Conservation (phyloP, 768 basidiomycete species). For the Boletus subparvulus region DNA sequence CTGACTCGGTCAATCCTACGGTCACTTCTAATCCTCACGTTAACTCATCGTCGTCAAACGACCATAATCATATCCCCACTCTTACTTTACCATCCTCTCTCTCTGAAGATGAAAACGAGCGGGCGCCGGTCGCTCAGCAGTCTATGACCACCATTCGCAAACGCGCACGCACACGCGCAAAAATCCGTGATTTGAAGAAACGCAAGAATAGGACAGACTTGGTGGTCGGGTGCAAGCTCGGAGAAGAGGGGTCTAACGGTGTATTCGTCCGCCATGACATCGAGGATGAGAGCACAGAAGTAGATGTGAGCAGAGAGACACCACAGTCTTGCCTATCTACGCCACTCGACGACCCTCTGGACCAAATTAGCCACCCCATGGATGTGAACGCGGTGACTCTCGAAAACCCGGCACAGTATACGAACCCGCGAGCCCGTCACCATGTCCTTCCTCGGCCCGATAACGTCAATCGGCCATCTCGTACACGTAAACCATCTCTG, state of each 20-base stretch:
- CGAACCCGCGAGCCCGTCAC: not conserved
- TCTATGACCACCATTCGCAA: constrained; percentile 21
- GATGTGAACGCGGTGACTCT: constrained; percentile 3
- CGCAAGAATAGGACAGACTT: constrained; percentile 41
- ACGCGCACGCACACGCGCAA: constrained; percentile 47
- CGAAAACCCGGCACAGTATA: not conserved
- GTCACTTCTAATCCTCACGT: constrained; percentile 26
- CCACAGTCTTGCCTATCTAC: constrained; percentile 24
- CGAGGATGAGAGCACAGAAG: constrained; percentile 60
- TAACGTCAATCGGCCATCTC: constrained; percentile 14
- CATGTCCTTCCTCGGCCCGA: constrained; percentile 9
- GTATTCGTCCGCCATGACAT: constrained; percentile 57
- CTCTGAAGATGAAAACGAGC: constrained; percentile 37
- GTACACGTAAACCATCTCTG: constrained; percentile 32
- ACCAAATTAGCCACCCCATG: constrained; percentile 9
- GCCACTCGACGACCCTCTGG: constrained; percentile 9
- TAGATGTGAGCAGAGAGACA: constrained; percentile 49
- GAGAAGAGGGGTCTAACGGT: constrained; percentile 34
- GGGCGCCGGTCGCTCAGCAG: constrained; percentile 15
- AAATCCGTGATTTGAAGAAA: constrained; percentile 57
- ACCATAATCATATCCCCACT: constrained; percentile 16
- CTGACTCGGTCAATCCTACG: constrained; percentile 27
- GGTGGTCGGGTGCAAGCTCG: constrained; percentile 33
- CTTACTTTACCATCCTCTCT: constrained; percentile 25
- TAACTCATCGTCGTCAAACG: constrained; percentile 25